Base-by-base conservation (phyloP, 345 rosid genomes). In the Linum usitatissimum region DNA sequence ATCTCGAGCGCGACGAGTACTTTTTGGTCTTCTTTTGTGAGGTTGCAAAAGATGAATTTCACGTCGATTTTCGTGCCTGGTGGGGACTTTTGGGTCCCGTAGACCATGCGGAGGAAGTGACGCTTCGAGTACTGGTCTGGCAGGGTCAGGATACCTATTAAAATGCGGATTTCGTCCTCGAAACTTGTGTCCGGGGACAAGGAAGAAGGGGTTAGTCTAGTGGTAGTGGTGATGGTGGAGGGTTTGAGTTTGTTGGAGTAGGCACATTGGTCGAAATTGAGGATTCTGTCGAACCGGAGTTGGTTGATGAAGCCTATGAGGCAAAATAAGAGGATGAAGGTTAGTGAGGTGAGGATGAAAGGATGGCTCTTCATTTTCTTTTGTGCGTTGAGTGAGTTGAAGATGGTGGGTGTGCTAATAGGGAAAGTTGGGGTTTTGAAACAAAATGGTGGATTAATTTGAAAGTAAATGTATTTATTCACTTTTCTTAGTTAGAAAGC, bases 21-120 rank as follows among this genome's bases (percentile, higher is more conserved):
- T 59, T 74, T 84, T 55, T 91, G 98, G 21, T 91, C 96, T 66
- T 88, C 96, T 63, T 85, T 91, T 2, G 96, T 88, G 18, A 91
- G 72, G 66, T 88, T 91, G 78, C 98, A 91, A 15, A 91, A 88
- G 55, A 91, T 92, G 21, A 91, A 91, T 82, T 84, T 88, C n/a
- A 91, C 83, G 54, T 91, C 95, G 10, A 91, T 63, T 71, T 74
- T 68, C 7, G 78, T 84, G 1, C 84, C 83, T 1, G 6, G 45
- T 0, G 68, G 62, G 30, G 73, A 59, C 40, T 88, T 96, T 6
- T 55, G 59, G 23, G 84, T 78, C 8, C 96, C 90, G 60, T 86
- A 88, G 61, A 91, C 69, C 34, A 88, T 58, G 23, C 96, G 86
- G 2, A 86, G 76, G 64, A 86, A 83, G 71, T 88, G 78, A 2